Evolutionary conservation across 2,329 filamentous ascomycete species (phyloP), one percentile per base, ranked within the genome.

Genomic region (Fusarium sambucinum): DNA sequence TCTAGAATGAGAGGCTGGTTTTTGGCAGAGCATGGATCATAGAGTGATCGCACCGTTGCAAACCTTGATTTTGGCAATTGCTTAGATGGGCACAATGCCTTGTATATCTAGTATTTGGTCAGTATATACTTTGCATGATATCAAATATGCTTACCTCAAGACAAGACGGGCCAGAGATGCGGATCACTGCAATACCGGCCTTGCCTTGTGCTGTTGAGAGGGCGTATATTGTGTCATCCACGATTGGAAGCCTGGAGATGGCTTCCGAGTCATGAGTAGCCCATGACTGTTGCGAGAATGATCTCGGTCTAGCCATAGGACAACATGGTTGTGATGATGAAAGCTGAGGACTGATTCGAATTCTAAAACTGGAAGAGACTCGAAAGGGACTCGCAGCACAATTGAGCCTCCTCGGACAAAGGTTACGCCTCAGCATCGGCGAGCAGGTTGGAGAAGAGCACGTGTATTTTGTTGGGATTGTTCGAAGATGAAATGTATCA

Each of bases 181-280:
- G 89, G 53, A 98, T 89, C 35, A 98, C 90, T 3, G 95, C 95
- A 76, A 99, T 97, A 2, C 94, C 96, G 42, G 93, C 94, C 76
- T 89, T 89, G 2, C 95, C 96, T 13, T 91, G 84, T 1, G 93
- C 93, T 1, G 94, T 96, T 0, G 95, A 97, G 1, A 98, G 82
- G 0, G 96, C 96, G 78, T 97, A 98, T 54, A 99, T 97, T 2
- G 95, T 98, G 59, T 87, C 84, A 9, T 73, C 75, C 12, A 70
- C 52, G 5, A 63, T 59, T 3, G 76, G 68, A 12, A 77, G 64
- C 10, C 54, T 53, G 3, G 67, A 53, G 13, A 42, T 16, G 12
- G 41, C 33, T 29, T 48, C 46, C 21, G 56, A 48, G n/a, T 32
- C 51, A 16, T 61, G 46, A 45, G 27, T 23, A 40, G 44, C 27